phyloP scores from a whole-genome alignment of 2,329 filamentous ascomycete genomes.

The Alternaria alternata region DNA sequence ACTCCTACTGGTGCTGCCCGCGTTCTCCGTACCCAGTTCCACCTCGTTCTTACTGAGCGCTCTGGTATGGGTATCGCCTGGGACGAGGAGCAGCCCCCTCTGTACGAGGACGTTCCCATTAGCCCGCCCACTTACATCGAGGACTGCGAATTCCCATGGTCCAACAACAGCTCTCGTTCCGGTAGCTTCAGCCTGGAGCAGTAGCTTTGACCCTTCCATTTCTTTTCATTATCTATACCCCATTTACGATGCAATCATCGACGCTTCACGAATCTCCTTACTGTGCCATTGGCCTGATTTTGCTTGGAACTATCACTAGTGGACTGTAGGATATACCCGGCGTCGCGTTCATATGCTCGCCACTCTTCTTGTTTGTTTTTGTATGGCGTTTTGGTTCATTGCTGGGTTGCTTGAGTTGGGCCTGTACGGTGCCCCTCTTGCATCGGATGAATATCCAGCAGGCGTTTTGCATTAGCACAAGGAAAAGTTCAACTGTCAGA shows the following conservation, averaged over 20 bases:
- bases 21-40: conserved; percentile 92
- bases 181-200: conserved; percentile 34
- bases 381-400: conserved; percentile 13
- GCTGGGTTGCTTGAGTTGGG: conserved; percentile 22
- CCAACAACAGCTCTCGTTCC: conserved; percentile 34
- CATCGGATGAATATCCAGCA: conserved; percentile 14
- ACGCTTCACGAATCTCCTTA: conserved; percentile 33
- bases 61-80: conserved; percentile 90
- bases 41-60: conserved; percentile 80
- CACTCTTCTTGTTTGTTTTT: conserved; percentile 8
- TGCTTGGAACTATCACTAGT: conserved; percentile 25
- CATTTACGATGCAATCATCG: conserved; percentile 10
- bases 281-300: conserved; percentile 24
- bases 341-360: conserved; percentile 13
- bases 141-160: conserved; percentile 36
- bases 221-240: conserved; percentile 9
- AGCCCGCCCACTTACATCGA: conserved; percentile 71
- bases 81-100: conserved; percentile 94
- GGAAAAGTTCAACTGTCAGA: conserved; percentile 3
- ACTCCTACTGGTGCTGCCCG: conserved; percentile 90
- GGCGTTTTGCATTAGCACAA: conserved; percentile 5
- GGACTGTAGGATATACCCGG: conserved; percentile 41
- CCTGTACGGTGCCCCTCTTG: conserved; percentile 22
- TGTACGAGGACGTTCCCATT: conserved; percentile 91
- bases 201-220: not conserved